A percentile compares a stretch with the other conserved stretches of the same genome.
Evolutionary conservation across 73 alveolate genomes (phyloP).

Genomic region (Paramecium caudatum): DNA sequence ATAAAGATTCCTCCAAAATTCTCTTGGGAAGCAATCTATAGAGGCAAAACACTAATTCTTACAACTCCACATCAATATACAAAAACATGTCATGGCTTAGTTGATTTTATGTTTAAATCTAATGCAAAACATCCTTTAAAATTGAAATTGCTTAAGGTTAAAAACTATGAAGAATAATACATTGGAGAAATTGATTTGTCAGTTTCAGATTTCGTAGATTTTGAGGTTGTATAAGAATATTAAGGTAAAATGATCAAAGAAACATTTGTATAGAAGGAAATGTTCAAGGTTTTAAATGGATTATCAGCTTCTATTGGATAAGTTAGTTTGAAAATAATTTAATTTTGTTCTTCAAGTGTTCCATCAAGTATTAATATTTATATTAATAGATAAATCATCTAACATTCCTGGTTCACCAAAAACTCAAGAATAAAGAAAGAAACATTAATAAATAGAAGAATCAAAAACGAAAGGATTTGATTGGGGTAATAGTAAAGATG

Average conservation of each 20-base stretch:
- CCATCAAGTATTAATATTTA: slow-evolving; percentile 36
- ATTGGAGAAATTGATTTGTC: slow-evolving; percentile 63
- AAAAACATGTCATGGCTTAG: slow-evolving; percentile 43
- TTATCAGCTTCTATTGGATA: slow-evolving; percentile 48
- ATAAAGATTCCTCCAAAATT: slow-evolving; percentile 63
- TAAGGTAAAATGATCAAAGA: slow-evolving; percentile 52
- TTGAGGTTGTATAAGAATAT: slow-evolving; percentile 54
- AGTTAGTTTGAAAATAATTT: slow-evolving; percentile 59
- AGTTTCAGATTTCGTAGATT: slow-evolving; percentile 60
- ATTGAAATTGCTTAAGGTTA: slow-evolving; percentile 49
- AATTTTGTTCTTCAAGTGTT: slow-evolving; percentile 62
- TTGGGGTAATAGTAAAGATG: slow-evolving; percentile 54
- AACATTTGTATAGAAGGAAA: slow-evolving; percentile 64
- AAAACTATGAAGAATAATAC: slow-evolving; percentile 53
- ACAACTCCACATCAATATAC: slow-evolving; percentile 48
- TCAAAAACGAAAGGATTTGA: slow-evolving; percentile 30
- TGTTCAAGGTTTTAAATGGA: slow-evolving; percentile 54
- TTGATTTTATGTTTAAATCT: slow-evolving; percentile 57
- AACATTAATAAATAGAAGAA: slow-evolving; percentile 43
- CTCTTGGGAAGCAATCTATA: slow-evolving; percentile 58
- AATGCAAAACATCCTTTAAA: slow-evolving; percentile 59
- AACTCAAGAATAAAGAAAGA: slow-evolving; percentile 31
- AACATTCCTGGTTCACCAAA: slow-evolving; percentile 69
- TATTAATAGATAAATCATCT: slow-evolving; percentile 34
- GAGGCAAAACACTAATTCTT: slow-evolving; percentile 38